These are phyloP conservation scores for Kalaharituber pfeilii DNA, from an alignment of 2,329 filamentous ascomycete genomes.

Conservation along the genomic window DNA sequence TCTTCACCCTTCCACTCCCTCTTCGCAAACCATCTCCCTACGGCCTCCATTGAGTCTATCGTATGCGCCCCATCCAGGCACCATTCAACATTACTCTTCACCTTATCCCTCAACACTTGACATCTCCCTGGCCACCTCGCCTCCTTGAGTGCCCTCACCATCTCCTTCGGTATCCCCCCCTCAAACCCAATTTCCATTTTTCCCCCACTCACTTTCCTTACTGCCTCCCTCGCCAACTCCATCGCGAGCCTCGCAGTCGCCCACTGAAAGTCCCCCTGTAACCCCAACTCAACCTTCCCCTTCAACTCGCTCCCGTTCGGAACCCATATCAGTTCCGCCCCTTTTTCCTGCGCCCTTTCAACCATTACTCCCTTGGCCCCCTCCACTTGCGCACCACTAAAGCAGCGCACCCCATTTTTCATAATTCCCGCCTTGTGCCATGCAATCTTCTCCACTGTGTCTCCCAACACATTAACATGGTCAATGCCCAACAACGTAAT, in stretches of 20 bases:
- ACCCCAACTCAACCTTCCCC: not conserved
- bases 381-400: slow-evolving; percentile 38
- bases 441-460: slow-evolving; percentile 47
- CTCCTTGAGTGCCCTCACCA: not conserved
- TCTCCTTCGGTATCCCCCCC: not conserved
- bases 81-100: slow-evolving; percentile 4
- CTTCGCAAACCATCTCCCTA: not conserved
- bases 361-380: slow-evolving; percentile 33
- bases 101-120: slow-evolving; percentile 2
- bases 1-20: too few species aligned
- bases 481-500: slow-evolving; percentile 53
- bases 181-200: too few species aligned
- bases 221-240: not conserved
- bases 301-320: too few species aligned
- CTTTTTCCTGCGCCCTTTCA: slow-evolving; percentile 37
- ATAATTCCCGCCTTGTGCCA: slow-evolving; percentile 62
- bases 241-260: not conserved
- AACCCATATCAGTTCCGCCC: slow-evolving; percentile 32
- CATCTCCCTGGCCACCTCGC: slow-evolving; percentile 6
- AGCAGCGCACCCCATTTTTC: slow-evolving; percentile 41
- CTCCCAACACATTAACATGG: slow-evolving; percentile 45
- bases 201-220: not conserved
- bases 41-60: not conserved
- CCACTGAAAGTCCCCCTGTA: not conserved
- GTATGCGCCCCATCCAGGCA: slow-evolving; percentile 12